Conservation (phyloP, 495 filamentous ascomycete genomes). For the Daldinia concentrica region DNA sequence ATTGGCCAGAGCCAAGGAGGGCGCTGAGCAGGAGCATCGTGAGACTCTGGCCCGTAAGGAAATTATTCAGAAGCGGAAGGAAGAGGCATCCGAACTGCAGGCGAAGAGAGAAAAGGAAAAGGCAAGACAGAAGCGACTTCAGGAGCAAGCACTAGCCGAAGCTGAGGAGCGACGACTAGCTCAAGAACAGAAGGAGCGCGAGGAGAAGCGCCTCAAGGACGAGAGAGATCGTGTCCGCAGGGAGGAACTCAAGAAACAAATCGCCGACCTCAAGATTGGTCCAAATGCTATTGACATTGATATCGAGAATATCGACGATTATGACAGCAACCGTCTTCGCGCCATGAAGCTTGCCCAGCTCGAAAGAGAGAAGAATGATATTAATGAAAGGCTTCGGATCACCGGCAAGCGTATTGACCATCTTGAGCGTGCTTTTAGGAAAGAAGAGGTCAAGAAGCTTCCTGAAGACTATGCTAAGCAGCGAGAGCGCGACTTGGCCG, state of each 20-base stretch:
- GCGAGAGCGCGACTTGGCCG: slow-evolving; percentile 78
- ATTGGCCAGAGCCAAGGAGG: slow-evolving; percentile 79
- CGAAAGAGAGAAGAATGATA: slow-evolving; percentile 95
- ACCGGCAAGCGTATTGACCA: slow-evolving; percentile 97
- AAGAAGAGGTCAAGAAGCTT: slow-evolving; percentile 93
- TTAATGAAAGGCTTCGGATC: slow-evolving; percentile 86
- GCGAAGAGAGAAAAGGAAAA: slow-evolving; percentile 92
- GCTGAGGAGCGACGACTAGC: slow-evolving; percentile 86
- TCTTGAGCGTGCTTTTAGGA: slow-evolving; percentile 93
- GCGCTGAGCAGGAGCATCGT: slow-evolving; percentile 88
- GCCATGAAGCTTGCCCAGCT: slow-evolving; percentile 93
- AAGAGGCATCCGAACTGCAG: slow-evolving; percentile 83
- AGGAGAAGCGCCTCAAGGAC: slow-evolving; percentile 84
- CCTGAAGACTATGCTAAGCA: slow-evolving; percentile 86
- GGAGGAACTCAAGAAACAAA: slow-evolving; percentile 93
- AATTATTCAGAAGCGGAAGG: slow-evolving; percentile 95
- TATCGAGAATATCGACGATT: slow-evolving; percentile 74
- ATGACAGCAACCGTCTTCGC: slow-evolving; percentile 88
- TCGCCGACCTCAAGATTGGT: slow-evolving; percentile 88
- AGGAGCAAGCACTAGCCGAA: slow-evolving; percentile 84
- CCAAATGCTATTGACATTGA: slow-evolving; percentile 86
- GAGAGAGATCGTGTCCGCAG: slow-evolving; percentile 92
- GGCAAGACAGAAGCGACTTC: slow-evolving; percentile 81
- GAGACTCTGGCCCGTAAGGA: slow-evolving; percentile 89
- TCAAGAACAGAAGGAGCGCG: slow-evolving; percentile 90